A percentile compares a stretch with the other conserved stretches of the same genome.
Conservation (phyloP, 192 early-diverging fungal species). For the Lobulomyces angularis region DNA sequence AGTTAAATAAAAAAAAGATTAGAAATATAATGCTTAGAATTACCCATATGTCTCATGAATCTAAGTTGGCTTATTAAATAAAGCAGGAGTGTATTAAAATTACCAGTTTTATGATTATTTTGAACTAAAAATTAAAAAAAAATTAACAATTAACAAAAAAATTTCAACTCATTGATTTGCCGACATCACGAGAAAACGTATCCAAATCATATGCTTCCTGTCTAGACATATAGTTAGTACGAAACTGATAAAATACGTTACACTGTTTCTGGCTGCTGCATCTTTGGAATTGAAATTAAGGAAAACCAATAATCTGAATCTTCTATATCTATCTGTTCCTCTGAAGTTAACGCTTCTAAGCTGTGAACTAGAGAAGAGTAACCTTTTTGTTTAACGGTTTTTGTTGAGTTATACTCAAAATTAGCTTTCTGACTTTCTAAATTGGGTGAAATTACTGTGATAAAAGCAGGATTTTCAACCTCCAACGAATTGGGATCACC, state of each 20-base stretch:
- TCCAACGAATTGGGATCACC: no score
- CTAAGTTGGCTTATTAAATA: conserved; percentile 48
- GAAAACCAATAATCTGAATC: no score
- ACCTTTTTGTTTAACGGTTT: no score
- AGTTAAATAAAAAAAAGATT: not conserved
- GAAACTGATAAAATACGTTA: not conserved
- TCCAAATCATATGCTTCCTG: conserved; percentile 64
- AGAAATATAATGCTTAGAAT: conserved; percentile 19
- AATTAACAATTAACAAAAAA: conserved; percentile 1
- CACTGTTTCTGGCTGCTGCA: no score
- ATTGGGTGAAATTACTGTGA: no score
- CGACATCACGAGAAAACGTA: conserved; percentile 47
- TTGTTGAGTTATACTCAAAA: no score
- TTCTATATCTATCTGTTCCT: no score
- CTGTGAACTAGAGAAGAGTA: no score
- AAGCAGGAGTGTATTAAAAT: conserved; percentile 52
- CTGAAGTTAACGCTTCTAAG: no score
- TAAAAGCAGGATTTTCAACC: no score
- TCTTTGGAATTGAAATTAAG: no score
- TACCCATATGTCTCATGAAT: conserved; percentile 26
- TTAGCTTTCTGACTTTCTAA: no score
- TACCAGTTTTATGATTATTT: conserved; percentile 49
- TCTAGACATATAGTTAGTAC: conserved; percentile 16
- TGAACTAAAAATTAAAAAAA: conserved; percentile 24
- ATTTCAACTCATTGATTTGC: conserved; percentile 43